Evolutionary conservation across 345 rosid genomes (phyloP), one percentile per base, ranked within the genome.

Genomic region (Boechera retrofracta): DNA sequence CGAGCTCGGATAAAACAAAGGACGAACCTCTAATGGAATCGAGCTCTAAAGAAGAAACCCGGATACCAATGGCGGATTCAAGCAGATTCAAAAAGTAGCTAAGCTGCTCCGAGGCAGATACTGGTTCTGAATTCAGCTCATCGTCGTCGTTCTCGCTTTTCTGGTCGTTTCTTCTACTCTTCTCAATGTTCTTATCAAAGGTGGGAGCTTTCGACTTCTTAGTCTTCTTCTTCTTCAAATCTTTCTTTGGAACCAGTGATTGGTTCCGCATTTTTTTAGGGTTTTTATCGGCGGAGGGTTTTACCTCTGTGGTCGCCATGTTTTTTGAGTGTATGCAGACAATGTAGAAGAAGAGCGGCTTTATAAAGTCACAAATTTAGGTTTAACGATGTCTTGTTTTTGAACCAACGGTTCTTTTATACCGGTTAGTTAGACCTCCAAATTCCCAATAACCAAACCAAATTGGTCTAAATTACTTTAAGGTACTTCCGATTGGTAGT

Each of bases 31-130:
- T 82, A 32, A 89, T 80, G 31, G 92, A 80, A 69, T 92, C 91
- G 32, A 87, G 83, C 86, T 90, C 96, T 54, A 90, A 83, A 53
- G 91, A 83, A 62, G 94, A 90, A 7, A 90, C 87, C 28, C 76
- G 71, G 11, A 92, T 65, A 51, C 74, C 85, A 80, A 81, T 86
- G 81, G 88, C 87, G 13, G 94, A 89, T 59, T 89, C 85, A 54
- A 87, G 85, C 45, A 83, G 80, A 36, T 71, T 75, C 2, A 90
- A 39, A 56, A 92, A 89, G 80, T 76, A 90, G 31, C 33, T 68
- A 11, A 85, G 92, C 78, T 85, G 91, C 69, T 79, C 85, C 36
- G 87, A 75, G 7, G 86, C 77, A 5, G 90, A 62, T 3, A 72
- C 56, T 0, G 83, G 80, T 28, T 45, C 69, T 2, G 35, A 31